These are phyloP conservation scores for Pelagophyceae sp. DNA, from an alignment of 352 stramenopile genomes.

Conservation along the genomic window DNA sequence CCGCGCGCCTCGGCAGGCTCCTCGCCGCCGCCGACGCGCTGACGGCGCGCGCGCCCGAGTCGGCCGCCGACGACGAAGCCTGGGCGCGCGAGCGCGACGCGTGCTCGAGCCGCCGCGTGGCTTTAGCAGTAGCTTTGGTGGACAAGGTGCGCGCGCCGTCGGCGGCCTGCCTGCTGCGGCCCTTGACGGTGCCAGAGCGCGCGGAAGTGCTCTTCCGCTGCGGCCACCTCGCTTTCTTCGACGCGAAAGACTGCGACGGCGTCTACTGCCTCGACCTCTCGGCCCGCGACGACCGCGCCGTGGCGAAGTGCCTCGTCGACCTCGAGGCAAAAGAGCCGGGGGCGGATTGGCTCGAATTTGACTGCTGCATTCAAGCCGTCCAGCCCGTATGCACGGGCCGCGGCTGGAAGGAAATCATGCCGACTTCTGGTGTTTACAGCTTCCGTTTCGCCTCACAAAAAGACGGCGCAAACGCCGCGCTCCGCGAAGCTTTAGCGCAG, in stretches of 20 bases:
- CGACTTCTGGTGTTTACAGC: no score
- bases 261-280: conserved; percentile 35
- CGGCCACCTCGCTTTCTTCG: conserved; percentile 41
- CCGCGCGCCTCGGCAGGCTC: neutral
- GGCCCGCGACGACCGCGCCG: conserved; percentile 34
- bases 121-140: neutral
- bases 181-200: conserved; percentile 25
- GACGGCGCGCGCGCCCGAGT: neutral
- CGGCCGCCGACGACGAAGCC: neutral
- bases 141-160: neutral
- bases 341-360: neutral
- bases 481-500: no score
- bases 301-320: conserved; percentile 29
- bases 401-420: no score
- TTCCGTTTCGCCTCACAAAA: no score
- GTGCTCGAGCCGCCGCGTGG: neutral
- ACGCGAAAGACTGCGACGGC: conserved; percentile 34
- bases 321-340: conserved; percentile 19
- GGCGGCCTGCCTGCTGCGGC: conserved; percentile 5
- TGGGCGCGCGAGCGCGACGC: neutral
- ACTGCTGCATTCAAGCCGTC: no score
- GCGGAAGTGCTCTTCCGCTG: conserved; percentile 35
- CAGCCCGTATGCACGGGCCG: no score
- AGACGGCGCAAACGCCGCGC: no score
- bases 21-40: neutral